Conservation (phyloP, 768 basidiomycete species). For the Hericium coralloides region DNA sequence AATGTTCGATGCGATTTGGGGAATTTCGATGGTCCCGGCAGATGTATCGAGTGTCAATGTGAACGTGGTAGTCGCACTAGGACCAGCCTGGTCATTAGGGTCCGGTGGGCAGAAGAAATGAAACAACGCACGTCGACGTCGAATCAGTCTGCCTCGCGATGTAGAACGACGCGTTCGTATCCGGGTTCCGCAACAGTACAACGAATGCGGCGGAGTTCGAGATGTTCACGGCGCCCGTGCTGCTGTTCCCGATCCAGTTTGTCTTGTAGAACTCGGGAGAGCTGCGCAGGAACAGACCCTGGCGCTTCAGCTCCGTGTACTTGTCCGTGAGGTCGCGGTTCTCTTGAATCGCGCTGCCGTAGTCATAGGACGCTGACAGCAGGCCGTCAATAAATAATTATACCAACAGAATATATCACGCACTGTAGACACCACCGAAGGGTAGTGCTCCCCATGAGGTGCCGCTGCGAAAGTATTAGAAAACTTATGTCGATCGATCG, state of each 20-base stretch:
- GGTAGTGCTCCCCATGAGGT: conserved; percentile 83
- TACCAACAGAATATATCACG: conserved; percentile 8
- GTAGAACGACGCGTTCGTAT: conserved; percentile 58
- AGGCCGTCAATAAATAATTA: not conserved
- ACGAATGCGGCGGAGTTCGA: conserved; percentile 44
- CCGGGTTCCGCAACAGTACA: conserved; percentile 60
- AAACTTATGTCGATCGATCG: not conserved
- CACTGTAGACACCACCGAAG: conserved; percentile 64
- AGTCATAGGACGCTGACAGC: conserved; percentile 59
- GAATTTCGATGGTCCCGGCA: conserved; percentile 44
- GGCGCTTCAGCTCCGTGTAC: conserved; percentile 68
- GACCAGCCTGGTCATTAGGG: not conserved
- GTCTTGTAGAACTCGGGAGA: conserved; percentile 77
- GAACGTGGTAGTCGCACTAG: conserved; percentile 43
- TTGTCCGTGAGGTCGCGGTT: conserved; percentile 57
- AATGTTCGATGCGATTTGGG: conserved; percentile 42
- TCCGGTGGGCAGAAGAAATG: not conserved
- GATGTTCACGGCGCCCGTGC: conserved; percentile 34
- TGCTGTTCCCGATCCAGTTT: conserved; percentile 58
- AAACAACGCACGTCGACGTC: conserved; percentile 41
- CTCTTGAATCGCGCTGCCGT: conserved; percentile 67
- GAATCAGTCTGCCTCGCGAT: conserved; percentile 61
- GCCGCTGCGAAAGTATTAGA: conserved; percentile 36
- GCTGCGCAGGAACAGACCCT: conserved; percentile 71
- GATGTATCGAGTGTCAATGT: conserved; percentile 51